Base-by-base conservation (phyloP, 1,284 basidiomycete species). In the Cutaneotrichosporon sp. region DNA sequence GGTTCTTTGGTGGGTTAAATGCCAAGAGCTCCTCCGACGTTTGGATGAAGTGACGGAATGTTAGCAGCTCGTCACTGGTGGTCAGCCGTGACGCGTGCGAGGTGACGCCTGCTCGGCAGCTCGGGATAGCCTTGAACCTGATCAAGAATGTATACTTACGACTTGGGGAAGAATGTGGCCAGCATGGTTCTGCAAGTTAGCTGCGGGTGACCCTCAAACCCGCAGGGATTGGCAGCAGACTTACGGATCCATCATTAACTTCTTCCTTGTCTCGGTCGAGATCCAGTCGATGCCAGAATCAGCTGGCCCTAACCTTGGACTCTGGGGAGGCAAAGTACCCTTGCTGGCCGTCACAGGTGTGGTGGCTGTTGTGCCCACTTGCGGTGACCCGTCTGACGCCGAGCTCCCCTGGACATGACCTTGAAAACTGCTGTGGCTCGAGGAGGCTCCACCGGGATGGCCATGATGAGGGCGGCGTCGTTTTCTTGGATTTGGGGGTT, bases 31-130 rank as follows among this genome's bases (percentile, higher is more conserved):
- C 63, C 17, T 69, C 65, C 5, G 67, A 66, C 7, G 62, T 55
- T 5, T 57, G 50, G 11, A 71, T 64, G 57, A 71, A 71, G 42
- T 69, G 66, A 7, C 66, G 68, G 46, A 72, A 68, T n/a, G 67
- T 61, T 14, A 71, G 49, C 29, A 66, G 60, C 35, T 72, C 70
- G 46, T 69, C 65, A 3, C 69, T 69, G 41, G 17, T 38, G n/a
- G 24, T 26, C 6, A 11, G 19, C 31, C 45, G 14, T 4, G 38
- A 16, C n/a, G 12, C 45, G 17, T 9, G 14, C 19, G 24, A 54
- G 46, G 12, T 9, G 24, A 24, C n/a, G 25, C 52, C 34, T 5
- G 3, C 10, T 20, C 14, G 34, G 10, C 5, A n/a, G n/a, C n/a
- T n/a, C n/a, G n/a, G n/a, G 38, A 22, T 24, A 22, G 12, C 38